Conservation (phyloP, 1,284 basidiomycete species). For the Ustilago tritici region DNA sequence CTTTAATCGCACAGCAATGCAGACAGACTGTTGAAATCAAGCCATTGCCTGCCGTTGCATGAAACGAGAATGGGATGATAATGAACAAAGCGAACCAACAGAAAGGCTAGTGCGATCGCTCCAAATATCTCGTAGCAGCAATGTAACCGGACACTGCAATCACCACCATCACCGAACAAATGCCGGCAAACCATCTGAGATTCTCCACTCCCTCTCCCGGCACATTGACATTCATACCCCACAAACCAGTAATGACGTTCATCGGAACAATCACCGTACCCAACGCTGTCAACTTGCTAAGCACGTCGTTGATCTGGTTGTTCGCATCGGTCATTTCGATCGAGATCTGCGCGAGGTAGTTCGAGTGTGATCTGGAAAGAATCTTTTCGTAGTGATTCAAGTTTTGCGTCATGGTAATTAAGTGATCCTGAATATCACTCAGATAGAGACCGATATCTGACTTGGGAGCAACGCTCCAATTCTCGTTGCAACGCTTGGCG, state of each 20-base stretch:
- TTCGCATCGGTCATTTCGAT: conserved; percentile 86
- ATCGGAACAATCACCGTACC: conserved; percentile 90
- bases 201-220: conserved; percentile 65
- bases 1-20: not conserved
- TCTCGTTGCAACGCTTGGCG: conserved; percentile 96
- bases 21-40: too few species aligned
- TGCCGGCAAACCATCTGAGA: conserved; percentile 66
- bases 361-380: conserved; percentile 97
- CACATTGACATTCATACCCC: conserved; percentile 70
- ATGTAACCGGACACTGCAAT: conserved; percentile 66
- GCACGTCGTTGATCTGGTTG: conserved; percentile 97
- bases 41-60: not conserved
- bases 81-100: not conserved
- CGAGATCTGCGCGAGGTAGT: conserved; percentile 74
- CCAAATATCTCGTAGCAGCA: conserved; percentile 66
- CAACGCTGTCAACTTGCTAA: conserved; percentile 96
- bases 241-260: conserved; percentile 70
- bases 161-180: conserved; percentile 64
- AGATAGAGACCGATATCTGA: conserved; percentile 96
- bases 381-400: conserved; percentile 77
- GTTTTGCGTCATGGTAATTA: conserved; percentile 99
- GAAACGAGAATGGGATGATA: too few species aligned
- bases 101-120: conserved; percentile 35
- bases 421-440: conserved; percentile 88
- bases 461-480: conserved; percentile 98